Evolutionary conservation across 2,329 filamentous ascomycete genomes (phyloP), one percentile per base, ranked within the genome.

Genomic region (Ophiocordyceps camponoti-floridani): DNA sequence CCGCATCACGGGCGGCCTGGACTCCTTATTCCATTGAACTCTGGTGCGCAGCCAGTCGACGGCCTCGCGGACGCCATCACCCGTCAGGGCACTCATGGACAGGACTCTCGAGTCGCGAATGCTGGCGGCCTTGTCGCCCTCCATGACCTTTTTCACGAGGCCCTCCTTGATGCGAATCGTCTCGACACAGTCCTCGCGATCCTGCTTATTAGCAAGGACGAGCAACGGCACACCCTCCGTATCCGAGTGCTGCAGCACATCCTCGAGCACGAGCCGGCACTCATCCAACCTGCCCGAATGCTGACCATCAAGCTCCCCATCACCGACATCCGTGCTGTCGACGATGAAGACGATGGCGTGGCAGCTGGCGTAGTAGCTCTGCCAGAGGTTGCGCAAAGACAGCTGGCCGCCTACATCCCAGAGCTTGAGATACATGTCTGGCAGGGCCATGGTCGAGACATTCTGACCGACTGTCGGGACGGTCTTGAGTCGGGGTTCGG

Each of bases 291-390:
- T 70, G 16, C 81, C 68, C 51, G 60, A 64, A 50, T 55, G 52
- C 10, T 69, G 66, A 51, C 59, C 54, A 48, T 69, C 68, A 31
- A 91, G 69, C 50, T 79, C 76, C 33, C 84, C 83, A 62, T 94
- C 83, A 55, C 88, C 86, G 45, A 96, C 81, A 59, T 98, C 91
- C 40, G 86, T 86, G 60, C 82, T 89, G 65, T 98, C 91, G 56
- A 98, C 86, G 48, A 98, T 87, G 64, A 96, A 98, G 50, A 98
- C 85, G 56, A 98, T 94, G 52, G 91, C 91, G 62, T 98, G 91
- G 56, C 87, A 94, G 61, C 78, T 84, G 43, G 79, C 72, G 69
- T 95, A 98, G 68, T 98, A 98, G 62, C 80, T 86, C 62, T 94
- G 86, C 91, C 91, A 98, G 30, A 96, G 76, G 50, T 82, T 82